phyloP scores from a whole-genome alignment of 73 alveolate genomes.

The Paramecium octaurelia region DNA sequence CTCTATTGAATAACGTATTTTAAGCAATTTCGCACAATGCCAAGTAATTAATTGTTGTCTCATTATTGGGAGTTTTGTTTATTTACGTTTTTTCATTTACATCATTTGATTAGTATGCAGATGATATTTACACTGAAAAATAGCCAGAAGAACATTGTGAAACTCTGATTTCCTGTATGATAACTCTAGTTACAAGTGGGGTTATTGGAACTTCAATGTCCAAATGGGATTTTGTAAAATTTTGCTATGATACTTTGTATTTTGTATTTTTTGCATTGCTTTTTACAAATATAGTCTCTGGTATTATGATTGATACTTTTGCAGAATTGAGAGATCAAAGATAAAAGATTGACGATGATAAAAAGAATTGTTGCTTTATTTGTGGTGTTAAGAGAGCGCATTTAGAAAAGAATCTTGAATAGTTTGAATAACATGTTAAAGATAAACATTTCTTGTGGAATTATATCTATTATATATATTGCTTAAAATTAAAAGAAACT shows the following conservation, averaged over 20 bases:
- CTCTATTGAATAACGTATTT: constrained; percentile 21
- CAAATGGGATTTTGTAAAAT: constrained; percentile 56
- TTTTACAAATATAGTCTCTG: constrained; percentile 52
- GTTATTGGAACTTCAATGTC: constrained; percentile 57
- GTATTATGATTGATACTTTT: constrained; percentile 64
- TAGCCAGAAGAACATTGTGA: constrained; percentile 49
- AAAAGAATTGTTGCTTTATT: constrained; percentile 48
- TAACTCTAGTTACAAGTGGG: constrained; percentile 52
- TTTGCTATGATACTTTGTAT: constrained; percentile 49
- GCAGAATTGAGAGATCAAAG: constrained; percentile 64
- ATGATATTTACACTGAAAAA: constrained; percentile 45
- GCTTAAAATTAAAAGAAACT: constrained; percentile 16
- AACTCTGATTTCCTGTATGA: constrained; percentile 52
- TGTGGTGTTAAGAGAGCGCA: constrained; percentile 57
- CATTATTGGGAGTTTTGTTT: constrained; percentile 51
- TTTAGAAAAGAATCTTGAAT: constrained; percentile 47
- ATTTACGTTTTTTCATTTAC: constrained; percentile 43
- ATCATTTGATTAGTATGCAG: constrained; percentile 32
- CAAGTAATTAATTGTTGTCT: constrained; percentile 43
- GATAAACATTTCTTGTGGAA: constrained; percentile 58
- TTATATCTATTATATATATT: constrained; percentile 46
- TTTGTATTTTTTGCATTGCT: constrained; percentile 55
- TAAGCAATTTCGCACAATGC: constrained; percentile 53
- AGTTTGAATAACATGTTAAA: constrained; percentile 43
- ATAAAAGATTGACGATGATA: constrained; percentile 56